These are phyloP conservation scores for Hypoxylon sp. DNA, from an alignment of 2,329 filamentous ascomycete species.

Conservation along the genomic window DNA sequence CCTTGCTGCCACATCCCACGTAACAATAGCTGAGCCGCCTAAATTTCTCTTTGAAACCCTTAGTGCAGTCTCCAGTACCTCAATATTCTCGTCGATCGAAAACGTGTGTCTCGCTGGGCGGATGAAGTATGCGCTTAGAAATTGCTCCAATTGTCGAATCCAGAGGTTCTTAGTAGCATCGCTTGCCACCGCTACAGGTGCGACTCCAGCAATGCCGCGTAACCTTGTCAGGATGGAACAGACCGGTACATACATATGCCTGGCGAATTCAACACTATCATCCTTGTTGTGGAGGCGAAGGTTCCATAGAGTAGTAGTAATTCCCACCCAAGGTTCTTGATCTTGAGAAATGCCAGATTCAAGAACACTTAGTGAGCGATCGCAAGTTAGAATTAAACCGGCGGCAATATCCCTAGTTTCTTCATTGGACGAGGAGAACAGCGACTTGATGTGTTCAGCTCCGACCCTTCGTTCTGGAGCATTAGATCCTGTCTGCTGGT, in stretches of 20 bases:
- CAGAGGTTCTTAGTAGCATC: conserved; percentile 57
- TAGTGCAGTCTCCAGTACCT: conserved; percentile 60
- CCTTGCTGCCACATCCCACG: conserved; percentile 57
- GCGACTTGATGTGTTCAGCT: conserved; percentile 70
- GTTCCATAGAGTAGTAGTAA: conserved; percentile 65
- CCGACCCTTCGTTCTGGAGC: conserved; percentile 65
- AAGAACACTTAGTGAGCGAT: conserved; percentile 56
- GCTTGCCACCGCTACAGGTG: conserved; percentile 43
- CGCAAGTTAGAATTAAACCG: conserved; percentile 64
- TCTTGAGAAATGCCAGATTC: conserved; percentile 56
- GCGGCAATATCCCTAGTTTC: conserved; percentile 64
- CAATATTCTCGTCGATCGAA: conserved; percentile 60
- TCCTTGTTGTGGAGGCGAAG: conserved; percentile 66
- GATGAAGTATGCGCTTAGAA: conserved; percentile 67
- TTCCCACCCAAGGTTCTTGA: conserved; percentile 64
- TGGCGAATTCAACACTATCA: conserved; percentile 66
- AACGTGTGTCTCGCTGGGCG: conserved; percentile 66
- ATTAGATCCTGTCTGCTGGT: conserved; percentile 52
- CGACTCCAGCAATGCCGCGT: conserved; percentile 49
- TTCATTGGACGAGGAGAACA: conserved; percentile 66
- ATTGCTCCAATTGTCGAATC: conserved; percentile 63
- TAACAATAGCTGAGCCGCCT: conserved; percentile 58
- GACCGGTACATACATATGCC: conserved; percentile 60
- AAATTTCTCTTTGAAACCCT: conserved; percentile 57
- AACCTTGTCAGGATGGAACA: conserved; percentile 61